Conservation (phyloP, 257 asterid genomes). For the Gynochthodes officinalis region DNA sequence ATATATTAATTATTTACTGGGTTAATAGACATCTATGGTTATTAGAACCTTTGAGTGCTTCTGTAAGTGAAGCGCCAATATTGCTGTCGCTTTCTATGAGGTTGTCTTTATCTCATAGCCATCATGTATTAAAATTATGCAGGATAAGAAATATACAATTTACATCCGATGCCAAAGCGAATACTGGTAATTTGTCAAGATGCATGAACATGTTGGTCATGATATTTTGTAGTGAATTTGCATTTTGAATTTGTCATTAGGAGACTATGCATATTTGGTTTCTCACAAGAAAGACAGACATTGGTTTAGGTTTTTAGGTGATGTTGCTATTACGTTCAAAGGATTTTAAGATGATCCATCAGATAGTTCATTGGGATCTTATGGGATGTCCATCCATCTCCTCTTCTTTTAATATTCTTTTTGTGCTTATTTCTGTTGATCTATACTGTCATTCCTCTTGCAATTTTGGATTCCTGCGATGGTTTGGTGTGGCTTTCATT, state of each 20-base stretch:
- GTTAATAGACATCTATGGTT: background rate
- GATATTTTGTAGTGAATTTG: background rate
- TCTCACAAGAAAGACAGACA: background rate
- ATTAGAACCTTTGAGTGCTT: background rate
- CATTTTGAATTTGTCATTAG: background rate
- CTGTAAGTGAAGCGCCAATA: too few relatives aligned
- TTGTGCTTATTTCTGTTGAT: background rate
- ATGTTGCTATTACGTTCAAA: background rate
- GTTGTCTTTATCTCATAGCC: background rate
- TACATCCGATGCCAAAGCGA: background rate
- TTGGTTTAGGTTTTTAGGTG: background rate
- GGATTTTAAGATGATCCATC: background rate
- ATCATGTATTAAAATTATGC: background rate
- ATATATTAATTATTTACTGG: background rate
- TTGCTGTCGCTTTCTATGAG: background rate
- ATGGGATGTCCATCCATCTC: background rate
- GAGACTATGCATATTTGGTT: background rate
- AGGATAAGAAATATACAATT: background rate
- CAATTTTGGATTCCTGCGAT: background rate
- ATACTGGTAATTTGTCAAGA: background rate
- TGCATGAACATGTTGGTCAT: background rate
- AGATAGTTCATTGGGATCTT: background rate
- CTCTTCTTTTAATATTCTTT: background rate
- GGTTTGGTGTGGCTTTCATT: background rate
- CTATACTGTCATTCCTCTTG: background rate